These are phyloP conservation scores for Pestalotiopsis sp. DNA, from an alignment of 2,329 filamentous ascomycete species.

Conservation along the genomic window DNA sequence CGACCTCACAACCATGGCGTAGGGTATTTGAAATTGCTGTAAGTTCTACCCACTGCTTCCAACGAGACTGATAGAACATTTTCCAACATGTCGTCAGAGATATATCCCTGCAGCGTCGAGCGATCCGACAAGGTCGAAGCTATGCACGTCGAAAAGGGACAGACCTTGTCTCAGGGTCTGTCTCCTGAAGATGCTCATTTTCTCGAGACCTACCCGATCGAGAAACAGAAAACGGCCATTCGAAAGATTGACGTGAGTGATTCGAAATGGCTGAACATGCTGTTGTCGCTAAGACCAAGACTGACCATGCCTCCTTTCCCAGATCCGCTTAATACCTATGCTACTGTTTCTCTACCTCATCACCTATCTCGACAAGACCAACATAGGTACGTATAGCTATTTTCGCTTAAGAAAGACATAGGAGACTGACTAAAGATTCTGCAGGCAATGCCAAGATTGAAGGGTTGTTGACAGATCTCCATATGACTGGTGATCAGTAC, in stretches of 20 bases:
- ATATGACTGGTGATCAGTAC: constrained; percentile 35
- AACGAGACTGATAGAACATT: background rate
- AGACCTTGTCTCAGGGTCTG: background rate
- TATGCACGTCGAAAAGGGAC: background rate
- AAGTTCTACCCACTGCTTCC: background rate
- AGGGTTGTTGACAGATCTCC: constrained; percentile 16
- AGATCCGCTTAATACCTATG: constrained; percentile 30
- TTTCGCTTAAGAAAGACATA: constrained; percentile 7
- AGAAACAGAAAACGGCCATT: constrained; percentile 29
- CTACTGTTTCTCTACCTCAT: constrained; percentile 31
- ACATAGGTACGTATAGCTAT: constrained; percentile 11
- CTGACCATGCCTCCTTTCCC: background rate
- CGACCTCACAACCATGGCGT: background rate
- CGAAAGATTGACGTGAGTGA: constrained; percentile 31
- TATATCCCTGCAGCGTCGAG: background rate
- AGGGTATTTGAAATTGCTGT: background rate
- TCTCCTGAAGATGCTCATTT: constrained; percentile 32
- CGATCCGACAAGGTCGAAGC: background rate
- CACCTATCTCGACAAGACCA: constrained; percentile 33
- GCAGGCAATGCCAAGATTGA: constrained; percentile 31
- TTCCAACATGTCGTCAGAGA: background rate
- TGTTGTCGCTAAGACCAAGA: background rate
- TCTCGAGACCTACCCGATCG: constrained; percentile 29
- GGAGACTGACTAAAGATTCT: background rate
- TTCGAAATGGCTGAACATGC: background rate